Evolutionary conservation across 2,329 filamentous ascomycete genomes (phyloP).

Genomic region (Fusarium sp.): DNA sequence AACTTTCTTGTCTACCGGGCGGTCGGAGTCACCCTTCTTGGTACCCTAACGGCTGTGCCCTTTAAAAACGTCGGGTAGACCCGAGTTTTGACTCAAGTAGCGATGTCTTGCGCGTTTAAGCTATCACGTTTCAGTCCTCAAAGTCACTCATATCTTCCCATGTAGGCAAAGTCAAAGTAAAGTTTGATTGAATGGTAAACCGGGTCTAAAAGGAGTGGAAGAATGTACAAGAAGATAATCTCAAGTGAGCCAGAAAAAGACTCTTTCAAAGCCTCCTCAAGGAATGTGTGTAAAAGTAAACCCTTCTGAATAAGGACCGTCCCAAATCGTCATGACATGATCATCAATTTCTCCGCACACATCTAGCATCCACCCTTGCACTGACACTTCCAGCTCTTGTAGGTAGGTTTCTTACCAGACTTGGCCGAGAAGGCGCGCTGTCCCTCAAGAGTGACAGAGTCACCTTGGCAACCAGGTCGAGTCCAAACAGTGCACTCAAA

Average conservation of each 20-base stretch:
- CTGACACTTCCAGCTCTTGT: conserved; percentile 11
- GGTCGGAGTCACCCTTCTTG: background rate
- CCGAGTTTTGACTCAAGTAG: too few species aligned
- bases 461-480: background rate
- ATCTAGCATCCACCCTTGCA: background rate
- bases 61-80: background rate
- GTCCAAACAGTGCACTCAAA: conserved; percentile 12
- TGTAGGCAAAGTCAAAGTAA: background rate
- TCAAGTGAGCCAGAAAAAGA: rapidly evolving
- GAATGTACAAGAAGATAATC: background rate
- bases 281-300: background rate
- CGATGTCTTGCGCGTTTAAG: rapidly evolving
- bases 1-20: background rate
- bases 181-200: background rate
- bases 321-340: background rate
- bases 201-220: background rate
- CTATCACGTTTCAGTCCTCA: rapidly evolving
- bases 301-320: background rate
- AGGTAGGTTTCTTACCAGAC: background rate
- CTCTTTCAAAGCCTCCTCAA: background rate
- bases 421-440: background rate
- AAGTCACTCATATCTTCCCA: background rate
- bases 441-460: background rate
- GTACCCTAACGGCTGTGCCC: too few species aligned
- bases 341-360: background rate